Evolutionary conservation across 495 filamentous ascomycete species (phyloP), one percentile per base, ranked within the genome.

Genomic region (Trichoderma orchidacearum): DNA sequence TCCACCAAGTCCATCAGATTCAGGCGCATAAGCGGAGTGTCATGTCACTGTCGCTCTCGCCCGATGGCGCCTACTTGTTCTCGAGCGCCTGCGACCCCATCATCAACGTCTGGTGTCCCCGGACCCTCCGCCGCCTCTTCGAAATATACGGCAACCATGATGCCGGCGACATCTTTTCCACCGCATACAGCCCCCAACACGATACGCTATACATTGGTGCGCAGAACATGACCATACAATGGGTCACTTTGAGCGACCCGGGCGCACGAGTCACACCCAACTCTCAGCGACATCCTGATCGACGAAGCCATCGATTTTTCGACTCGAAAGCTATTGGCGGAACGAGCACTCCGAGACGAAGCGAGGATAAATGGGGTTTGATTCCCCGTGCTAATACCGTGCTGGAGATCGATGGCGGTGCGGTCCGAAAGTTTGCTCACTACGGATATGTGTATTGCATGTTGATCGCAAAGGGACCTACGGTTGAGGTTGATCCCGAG

Each of bases 361-460:
- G 70, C 30, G 77, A 71, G 57, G 75, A 71, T 56, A 73, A 70
- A 12, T 74, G 70, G 59, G 61, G 66, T n/a, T 58, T 76, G 9
- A 74, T 76, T 18, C 73, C 72, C 13, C 85, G 65, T 75, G 84
- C 68, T 63, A 83, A 77, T 62, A 58, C 63, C 5, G 65, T 84
- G 9, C 75, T 96, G 13, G 90, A 94, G 63, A 91, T 96, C 63
- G 87, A 90, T 63, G 82, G 83, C 27, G 76, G 85, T 13, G 81
- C 94, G 57, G 86, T 96, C 55, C 80, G 78, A 50, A 83, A 95
- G 51, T 98, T 95, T 66, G 89, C 93, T 0, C 93, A 98, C 63
- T 93, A 82, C 68, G 93, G 93, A 13, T 97, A 96, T 68, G 80
- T 97, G 0, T 95, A 97, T 63, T 94, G 89, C 61, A 96, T 97